phyloP scores from a whole-genome alignment of 352 stramenopile species.

The Sclerospora graminicola region DNA sequence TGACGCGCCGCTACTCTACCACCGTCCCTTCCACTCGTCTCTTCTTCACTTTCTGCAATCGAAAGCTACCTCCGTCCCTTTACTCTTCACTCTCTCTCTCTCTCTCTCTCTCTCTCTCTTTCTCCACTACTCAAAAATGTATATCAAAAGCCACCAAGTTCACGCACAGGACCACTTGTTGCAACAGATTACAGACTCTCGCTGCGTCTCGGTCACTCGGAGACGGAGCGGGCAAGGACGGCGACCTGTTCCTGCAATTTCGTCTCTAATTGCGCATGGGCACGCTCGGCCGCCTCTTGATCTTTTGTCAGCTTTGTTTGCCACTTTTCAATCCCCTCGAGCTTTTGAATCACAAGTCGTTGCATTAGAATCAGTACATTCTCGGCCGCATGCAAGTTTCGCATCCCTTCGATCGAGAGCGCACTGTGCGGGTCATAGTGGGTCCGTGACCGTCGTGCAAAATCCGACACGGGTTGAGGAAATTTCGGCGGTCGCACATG shows the following conservation, averaged over 20 bases:
- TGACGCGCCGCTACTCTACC: slow-evolving; percentile 18
- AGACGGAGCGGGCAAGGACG: slow-evolving; percentile 48
- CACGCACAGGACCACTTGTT: slow-evolving; percentile 14
- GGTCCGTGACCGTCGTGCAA: slow-evolving; percentile 37
- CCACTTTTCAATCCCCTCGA: slow-evolving; percentile 76
- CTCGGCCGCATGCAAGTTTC: slow-evolving; percentile 65
- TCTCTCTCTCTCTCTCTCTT: no score
- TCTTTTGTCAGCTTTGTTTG: slow-evolving; percentile 56
- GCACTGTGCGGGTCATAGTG: slow-evolving; percentile 46
- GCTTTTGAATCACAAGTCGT: slow-evolving; percentile 72
- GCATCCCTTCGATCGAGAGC: slow-evolving; percentile 63
- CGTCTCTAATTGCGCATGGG: slow-evolving; percentile 47
- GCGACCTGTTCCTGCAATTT: slow-evolving; percentile 61
- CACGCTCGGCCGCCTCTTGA: slow-evolving; percentile 38
- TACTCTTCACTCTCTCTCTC: no score
- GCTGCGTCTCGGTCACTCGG: slow-evolving; percentile 31
- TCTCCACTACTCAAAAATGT: no score
- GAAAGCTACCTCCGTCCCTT: no score
- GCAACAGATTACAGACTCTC: no score
- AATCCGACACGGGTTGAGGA: slow-evolving; percentile 48
- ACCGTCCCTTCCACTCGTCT: background rate
- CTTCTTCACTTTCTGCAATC: background rate
- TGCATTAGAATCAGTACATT: slow-evolving; percentile 78
- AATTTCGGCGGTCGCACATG: slow-evolving; percentile 52
- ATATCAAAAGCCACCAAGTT: slow-evolving; percentile 21